Evolutionary conservation across 176 grass and related monocot species (phyloP).

Genomic region (Canna indica): DNA sequence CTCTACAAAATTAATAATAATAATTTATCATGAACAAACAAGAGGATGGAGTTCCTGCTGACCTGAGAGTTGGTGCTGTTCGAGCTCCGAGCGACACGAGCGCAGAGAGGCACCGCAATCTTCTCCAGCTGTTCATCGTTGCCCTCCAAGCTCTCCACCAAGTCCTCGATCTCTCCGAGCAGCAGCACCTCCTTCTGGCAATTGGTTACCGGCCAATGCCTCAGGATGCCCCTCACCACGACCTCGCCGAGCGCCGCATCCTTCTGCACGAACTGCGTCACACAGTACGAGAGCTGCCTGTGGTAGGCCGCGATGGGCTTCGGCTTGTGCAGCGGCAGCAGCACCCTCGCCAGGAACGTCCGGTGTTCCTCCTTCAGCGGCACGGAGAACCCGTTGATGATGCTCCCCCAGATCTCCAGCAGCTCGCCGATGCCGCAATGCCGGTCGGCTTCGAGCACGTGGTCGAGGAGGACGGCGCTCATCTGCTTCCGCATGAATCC

Average conservation of each 20-base stretch:
- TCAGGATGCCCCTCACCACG: conserved; percentile 37
- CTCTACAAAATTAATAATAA: not conserved
- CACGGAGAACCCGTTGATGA: conserved; percentile 77
- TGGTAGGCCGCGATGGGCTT: conserved; percentile 44
- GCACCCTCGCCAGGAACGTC: conserved; percentile 48
- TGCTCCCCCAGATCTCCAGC: conserved; percentile 88
- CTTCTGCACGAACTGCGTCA: conserved; percentile 65
- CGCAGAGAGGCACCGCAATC: conserved; percentile 48
- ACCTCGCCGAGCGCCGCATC: conserved; percentile 28
- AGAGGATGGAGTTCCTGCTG: not conserved
- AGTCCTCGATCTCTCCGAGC: conserved; percentile 74
- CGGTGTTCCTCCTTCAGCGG: conserved; percentile 82
- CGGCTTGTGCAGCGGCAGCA: conserved; percentile 70
- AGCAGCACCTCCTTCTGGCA: conserved; percentile 85
- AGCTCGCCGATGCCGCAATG: conserved; percentile 46
- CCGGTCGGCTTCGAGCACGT: conserved; percentile 32
- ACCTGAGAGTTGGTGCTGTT: conserved; percentile 79
- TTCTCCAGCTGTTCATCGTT: conserved; percentile 29
- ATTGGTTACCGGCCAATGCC: conserved; percentile 61
- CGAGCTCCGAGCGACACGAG: conserved; percentile 47
- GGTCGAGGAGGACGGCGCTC: conserved; percentile 31
- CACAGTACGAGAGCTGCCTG: conserved; percentile 69
- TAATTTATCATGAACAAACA: too few species aligned
- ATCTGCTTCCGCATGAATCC: conserved; percentile 69
- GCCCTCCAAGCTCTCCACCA: conserved; percentile 29